phyloP scores from a whole-genome alignment of 345 rosid species.

The Salix arbutifolia region DNA sequence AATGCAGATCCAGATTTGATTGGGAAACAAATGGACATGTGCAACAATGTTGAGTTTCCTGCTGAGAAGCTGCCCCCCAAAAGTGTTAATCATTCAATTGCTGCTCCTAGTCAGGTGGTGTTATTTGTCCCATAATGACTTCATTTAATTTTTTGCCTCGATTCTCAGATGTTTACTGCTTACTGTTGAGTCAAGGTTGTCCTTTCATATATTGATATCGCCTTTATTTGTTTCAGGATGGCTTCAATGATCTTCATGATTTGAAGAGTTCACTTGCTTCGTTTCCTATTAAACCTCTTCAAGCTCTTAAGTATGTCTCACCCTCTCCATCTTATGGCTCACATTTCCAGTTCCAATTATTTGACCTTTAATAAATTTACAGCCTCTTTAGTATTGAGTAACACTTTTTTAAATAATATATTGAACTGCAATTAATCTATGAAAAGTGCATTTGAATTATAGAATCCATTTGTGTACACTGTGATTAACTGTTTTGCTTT shows the following conservation, averaged over 20 bases:
- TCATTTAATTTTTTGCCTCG: background rate
- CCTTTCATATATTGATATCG: slow-evolving; percentile 12
- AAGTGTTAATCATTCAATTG: slow-evolving; percentile 39
- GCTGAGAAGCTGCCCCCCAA: slow-evolving; percentile 39
- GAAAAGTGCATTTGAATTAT: background rate
- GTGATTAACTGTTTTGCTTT: background rate
- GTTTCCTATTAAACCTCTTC: slow-evolving; percentile 81
- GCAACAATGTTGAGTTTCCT: slow-evolving; percentile 33
- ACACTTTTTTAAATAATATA: background rate
- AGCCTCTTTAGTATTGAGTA: background rate
- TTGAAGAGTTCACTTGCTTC: slow-evolving; percentile 73
- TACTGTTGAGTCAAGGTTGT: background rate
- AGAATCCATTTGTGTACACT: slow-evolving; percentile 1
- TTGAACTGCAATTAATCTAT: background rate
- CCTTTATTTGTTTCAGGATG: slow-evolving; percentile 56
- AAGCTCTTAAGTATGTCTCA: slow-evolving; percentile 61
- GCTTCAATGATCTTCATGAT: slow-evolving; percentile 51
- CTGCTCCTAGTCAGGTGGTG: slow-evolving; percentile 66
- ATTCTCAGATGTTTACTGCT: background rate
- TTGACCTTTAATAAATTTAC: background rate
- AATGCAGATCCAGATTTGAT: slow-evolving; percentile 44
- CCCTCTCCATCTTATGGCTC: background rate
- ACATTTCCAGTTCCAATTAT: slow-evolving; percentile 1
- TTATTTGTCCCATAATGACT: slow-evolving; percentile 8
- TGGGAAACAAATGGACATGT: slow-evolving; percentile 40